Evolutionary conservation across 352 stramenopile genomes (phyloP).

Genomic region (Phytophthora melonis): DNA sequence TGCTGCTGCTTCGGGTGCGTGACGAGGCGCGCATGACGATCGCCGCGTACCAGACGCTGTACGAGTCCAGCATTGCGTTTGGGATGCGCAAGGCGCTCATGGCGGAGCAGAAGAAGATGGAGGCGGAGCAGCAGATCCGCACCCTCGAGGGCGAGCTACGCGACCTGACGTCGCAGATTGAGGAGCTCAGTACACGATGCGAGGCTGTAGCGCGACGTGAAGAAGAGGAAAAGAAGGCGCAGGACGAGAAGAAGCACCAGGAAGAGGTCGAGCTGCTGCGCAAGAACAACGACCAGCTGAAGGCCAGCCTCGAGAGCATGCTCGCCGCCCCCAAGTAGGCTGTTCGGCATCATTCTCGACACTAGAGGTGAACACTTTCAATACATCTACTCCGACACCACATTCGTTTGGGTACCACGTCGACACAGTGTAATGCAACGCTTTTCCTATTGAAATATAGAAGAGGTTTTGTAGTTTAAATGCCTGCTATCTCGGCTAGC

Average conservation of each 20-base stretch:
- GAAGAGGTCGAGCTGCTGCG: slow-evolving; percentile 89
- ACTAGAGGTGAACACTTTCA: no score
- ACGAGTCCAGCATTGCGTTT: slow-evolving; percentile 68
- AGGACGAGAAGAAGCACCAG: slow-evolving; percentile 88
- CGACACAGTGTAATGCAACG: no score
- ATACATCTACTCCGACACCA: no score
- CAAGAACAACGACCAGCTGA: slow-evolving; percentile 92
- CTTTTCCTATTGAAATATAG: no score
- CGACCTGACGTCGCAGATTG: slow-evolving; percentile 84
- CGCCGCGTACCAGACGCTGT: no score
- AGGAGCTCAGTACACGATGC: slow-evolving; percentile 71
- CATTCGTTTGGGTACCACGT: no score
- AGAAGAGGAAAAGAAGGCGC: slow-evolving; percentile 68
- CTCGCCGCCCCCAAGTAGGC: slow-evolving; percentile 69
- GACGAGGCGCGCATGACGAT: slow-evolving; percentile 95
- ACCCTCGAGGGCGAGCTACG: slow-evolving; percentile 80
- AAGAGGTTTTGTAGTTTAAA: no score
- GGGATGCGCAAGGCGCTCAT: slow-evolving; percentile 95
- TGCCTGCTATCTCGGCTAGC: slow-evolving; percentile 1
- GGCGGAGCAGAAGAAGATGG: slow-evolving; percentile 92
- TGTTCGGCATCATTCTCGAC: no score
- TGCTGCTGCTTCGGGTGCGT: slow-evolving; percentile 90
- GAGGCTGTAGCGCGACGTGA: slow-evolving; percentile 69
- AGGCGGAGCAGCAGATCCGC: slow-evolving; percentile 86
- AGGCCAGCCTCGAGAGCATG: slow-evolving; percentile 91